Evolutionary conservation across 2,329 filamentous ascomycete species (phyloP).

Genomic region (Exserohilum turcica): DNA sequence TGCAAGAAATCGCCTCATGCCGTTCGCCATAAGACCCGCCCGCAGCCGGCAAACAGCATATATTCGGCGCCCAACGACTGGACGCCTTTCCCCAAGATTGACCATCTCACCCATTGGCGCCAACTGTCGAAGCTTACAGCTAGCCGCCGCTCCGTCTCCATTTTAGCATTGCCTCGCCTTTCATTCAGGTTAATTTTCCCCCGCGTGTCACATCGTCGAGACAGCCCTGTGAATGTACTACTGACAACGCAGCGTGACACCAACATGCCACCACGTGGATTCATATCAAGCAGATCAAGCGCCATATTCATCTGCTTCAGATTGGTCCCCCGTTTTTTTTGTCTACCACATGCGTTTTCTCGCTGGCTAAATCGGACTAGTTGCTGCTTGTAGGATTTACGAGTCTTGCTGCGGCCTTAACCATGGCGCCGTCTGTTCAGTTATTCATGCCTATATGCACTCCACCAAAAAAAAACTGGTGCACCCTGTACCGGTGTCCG

Average conservation of each 20-base stretch:
- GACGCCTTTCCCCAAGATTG: not conserved
- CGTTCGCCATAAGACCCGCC: not conserved
- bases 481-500: too few species aligned
- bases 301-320: not conserved
- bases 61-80: not conserved
- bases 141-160: not conserved
- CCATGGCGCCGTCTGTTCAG: not conserved
- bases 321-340: not conserved
- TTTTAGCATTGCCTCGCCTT: not conserved
- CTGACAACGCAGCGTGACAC: constrained; percentile 4
- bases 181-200: not conserved
- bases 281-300: not conserved
- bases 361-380: not conserved
- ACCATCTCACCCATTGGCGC: not conserved
- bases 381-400: not conserved
- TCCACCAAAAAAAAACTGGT: not conserved
- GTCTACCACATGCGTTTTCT: not conserved
- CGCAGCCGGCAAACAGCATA: not conserved
- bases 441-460: not conserved
- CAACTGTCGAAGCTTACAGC: not conserved
- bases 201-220: not conserved
- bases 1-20: not conserved
- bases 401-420: not conserved
- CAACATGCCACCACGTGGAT: not conserved
- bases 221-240: not conserved